Percentiles rank a stretch among this genome's conserved stretches.
Evolutionary conservation across 2,329 filamentous ascomycete genomes (phyloP).

Genomic region (Thermomyces lanuginosus): DNA sequence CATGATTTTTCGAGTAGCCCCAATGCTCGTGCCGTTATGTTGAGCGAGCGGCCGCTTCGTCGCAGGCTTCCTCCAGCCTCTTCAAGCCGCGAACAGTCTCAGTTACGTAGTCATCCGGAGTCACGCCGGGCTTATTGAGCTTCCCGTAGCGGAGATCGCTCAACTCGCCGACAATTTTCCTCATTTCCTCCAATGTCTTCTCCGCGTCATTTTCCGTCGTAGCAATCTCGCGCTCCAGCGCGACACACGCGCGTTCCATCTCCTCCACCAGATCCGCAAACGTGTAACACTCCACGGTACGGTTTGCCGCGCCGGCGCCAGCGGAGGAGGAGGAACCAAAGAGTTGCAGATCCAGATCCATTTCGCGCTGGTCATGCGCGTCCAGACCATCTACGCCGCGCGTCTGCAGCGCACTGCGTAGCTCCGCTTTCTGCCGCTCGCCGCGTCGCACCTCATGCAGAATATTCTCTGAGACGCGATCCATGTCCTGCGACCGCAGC

Average conservation of each 20-base stretch:
- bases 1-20: too few relatives aligned
- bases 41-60: too few relatives aligned
- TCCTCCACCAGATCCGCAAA: conserved; percentile 49
- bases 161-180: conserved; percentile 51
- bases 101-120: conserved; percentile 44
- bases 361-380: conserved; percentile 21
- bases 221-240: conserved; percentile 52
- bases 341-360: conserved; percentile 39
- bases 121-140: conserved; percentile 34
- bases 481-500: conserved; percentile 52
- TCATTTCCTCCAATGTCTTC: conserved; percentile 43
- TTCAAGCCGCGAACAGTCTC: conserved; percentile 53
- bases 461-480: conserved; percentile 44
- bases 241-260: conserved; percentile 48
- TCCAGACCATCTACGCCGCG: conserved; percentile 19
- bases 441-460: conserved; percentile 21
- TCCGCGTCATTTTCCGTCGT: conserved; percentile 49
- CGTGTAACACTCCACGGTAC: conserved; percentile 41
- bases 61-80: conserved; percentile 48
- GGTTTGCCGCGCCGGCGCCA: too few relatives aligned
- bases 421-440: conserved; percentile 22
- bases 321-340: conserved; percentile 35
- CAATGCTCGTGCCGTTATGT: too few relatives aligned
- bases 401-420: conserved; percentile 17
- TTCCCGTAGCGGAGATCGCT: conserved; percentile 73